Evolutionary conservation across 2,329 filamentous ascomycete species (phyloP), one percentile per base, ranked within the genome.

Genomic region (Calonectria leucothoes): DNA sequence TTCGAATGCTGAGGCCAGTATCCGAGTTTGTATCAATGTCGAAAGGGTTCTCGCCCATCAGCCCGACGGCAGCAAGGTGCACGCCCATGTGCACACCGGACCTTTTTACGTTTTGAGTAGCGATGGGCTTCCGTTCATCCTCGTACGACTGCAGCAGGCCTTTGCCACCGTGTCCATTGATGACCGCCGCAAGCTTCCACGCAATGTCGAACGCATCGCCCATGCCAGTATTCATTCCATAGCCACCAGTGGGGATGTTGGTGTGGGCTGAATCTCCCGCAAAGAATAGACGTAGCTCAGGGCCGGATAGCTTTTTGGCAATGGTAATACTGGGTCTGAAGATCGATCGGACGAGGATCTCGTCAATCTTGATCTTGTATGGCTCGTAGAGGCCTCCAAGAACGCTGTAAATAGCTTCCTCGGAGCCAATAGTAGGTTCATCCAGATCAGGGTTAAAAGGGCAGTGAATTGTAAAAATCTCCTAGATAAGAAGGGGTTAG

Each of bases 151-250:
- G 55, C 3, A 82, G 59, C 3, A 82, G 73, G 4, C 59, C 48
- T 12, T 66, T 52, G 1, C 66, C 63, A 0, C 73, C 77, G 2
- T 71, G 66, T 2, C 74, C 73, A 12, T 77, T 76, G 49, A 81
- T 57, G 1, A 81, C 79, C 7, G 77, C 75, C 4, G 78, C 82
- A 1, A 85, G 75, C 65, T 84, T 84, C 83, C 83, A 85, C 4
- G 78, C 83, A 0, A 85, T 69, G 64, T 84, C 82, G 33, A 83
- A 75, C 17, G 82, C 79, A 66, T 85, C 83, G 5, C 82, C 82
- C 4, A 84, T 81, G 2, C 82, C 83, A 1, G 81, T 83, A 73
- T 85, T 85, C 82, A 85, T 83, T 2, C 84, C 84, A 66, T 85
- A 83, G 0, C 83, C 84, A 10, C 84, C 83, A 20, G 78, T 79